Conservation (phyloP, 1,139 yeast genomes). For the Yamadazyma siamensis region DNA sequence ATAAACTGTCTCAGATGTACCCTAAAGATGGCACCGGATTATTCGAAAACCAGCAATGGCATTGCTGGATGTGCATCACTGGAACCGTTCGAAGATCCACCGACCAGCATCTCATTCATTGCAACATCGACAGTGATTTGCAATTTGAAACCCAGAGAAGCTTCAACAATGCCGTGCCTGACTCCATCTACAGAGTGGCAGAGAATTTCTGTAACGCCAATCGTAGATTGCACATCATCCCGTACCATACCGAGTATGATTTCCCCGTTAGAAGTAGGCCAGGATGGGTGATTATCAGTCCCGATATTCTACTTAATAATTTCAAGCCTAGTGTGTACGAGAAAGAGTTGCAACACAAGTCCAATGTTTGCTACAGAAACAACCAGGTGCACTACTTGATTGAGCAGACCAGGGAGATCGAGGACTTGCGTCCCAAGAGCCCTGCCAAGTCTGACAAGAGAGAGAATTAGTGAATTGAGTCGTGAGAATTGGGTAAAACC, state of each 20-base stretch:
- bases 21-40: conserved; percentile 18
- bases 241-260: conserved; percentile 39
- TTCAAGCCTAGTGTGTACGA: conserved; percentile 43
- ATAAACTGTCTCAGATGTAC: conserved; percentile 56
- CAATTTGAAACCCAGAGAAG: conserved; percentile 43
- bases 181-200: conserved; percentile 74
- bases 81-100: conserved; percentile 88
- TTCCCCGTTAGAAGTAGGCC: conserved; percentile 69
- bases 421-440: conserved; percentile 77
- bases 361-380: conserved; percentile 28
- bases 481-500: background rate
- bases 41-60: conserved; percentile 68
- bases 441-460: conserved; percentile 32
- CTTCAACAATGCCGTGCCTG: conserved; percentile 53
- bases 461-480: background rate
- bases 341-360: conserved; percentile 30
- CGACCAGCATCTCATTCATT: conserved; percentile 81
- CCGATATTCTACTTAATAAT: conserved; percentile 74
- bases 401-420: conserved; percentile 71
- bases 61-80: conserved; percentile 96
- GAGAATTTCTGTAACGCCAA: conserved; percentile 86
- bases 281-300: conserved; percentile 91
- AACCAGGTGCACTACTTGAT: conserved; percentile 41
- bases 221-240: conserved; percentile 80
- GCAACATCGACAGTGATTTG: conserved; percentile 88